Conservation (phyloP, 192 early-diverging fungal genomes). For the Mortierella hygrophila region DNA sequence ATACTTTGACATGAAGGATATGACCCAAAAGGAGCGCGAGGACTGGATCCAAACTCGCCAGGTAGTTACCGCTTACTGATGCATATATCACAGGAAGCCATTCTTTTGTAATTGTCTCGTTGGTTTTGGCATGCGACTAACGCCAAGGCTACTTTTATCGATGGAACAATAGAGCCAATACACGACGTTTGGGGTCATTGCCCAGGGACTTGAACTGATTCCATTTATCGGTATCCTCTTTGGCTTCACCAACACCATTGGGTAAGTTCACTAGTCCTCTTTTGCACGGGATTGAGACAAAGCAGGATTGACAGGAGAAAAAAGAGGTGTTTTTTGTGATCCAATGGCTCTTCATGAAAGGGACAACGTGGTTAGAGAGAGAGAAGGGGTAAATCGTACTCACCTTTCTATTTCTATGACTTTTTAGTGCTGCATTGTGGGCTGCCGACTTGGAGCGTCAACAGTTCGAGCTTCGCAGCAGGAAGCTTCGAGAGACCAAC, state of each 20-base stretch:
- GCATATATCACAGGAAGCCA: not conserved
- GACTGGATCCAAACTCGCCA: slow-evolving; percentile 44
- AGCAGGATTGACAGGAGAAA: not conserved
- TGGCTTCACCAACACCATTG: slow-evolving; percentile 64
- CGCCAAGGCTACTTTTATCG: not conserved
- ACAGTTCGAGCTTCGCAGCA: slow-evolving; percentile 40
- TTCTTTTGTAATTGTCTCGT: not conserved
- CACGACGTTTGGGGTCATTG: slow-evolving; percentile 60
- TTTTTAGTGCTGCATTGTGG: slow-evolving; percentile 49
- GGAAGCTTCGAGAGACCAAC: slow-evolving; percentile 16
- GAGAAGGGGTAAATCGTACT: not conserved
- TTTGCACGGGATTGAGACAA: not conserved
- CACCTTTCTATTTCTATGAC: not conserved
- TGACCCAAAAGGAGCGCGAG: slow-evolving; percentile 51
- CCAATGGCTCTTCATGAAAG: not conserved
- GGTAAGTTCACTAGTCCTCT: slow-evolving; percentile 37
- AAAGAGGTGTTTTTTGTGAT: not conserved
- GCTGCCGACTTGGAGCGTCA: slow-evolving; percentile 49
- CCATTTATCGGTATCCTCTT: slow-evolving; percentile 62
- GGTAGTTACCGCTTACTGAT: not conserved
- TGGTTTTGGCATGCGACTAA: not conserved
- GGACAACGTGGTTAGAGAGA: not conserved
- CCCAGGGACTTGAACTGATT: slow-evolving; percentile 60
- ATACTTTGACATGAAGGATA: slow-evolving; percentile 61
- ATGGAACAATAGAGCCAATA: slow-evolving; percentile 41